Evolutionary conservation across 2,329 filamentous ascomycete species (phyloP).

Genomic region (Colletotrichum scovillei): DNA sequence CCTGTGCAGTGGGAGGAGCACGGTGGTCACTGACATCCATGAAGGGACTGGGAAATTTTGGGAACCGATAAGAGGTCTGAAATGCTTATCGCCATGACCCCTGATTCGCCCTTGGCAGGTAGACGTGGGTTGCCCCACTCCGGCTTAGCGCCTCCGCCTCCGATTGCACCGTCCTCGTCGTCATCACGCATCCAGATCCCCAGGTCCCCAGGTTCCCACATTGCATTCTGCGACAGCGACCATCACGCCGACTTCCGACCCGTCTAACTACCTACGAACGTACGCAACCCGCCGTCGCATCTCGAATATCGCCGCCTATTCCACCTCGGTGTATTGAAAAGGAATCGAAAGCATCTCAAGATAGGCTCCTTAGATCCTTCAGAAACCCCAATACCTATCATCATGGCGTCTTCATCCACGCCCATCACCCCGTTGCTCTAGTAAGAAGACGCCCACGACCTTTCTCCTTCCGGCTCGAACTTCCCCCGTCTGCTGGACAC

Average conservation of each 20-base stretch:
- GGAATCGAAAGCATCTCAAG: background rate
- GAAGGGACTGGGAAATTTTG: slow-evolving; percentile 28
- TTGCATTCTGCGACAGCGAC: slow-evolving; percentile 30
- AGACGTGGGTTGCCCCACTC: slow-evolving; percentile 10
- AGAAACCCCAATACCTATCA: slow-evolving; percentile 36
- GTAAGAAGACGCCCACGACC: slow-evolving; percentile 57
- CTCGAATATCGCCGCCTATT: slow-evolving; percentile 13
- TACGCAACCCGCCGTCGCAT: slow-evolving; percentile 20
- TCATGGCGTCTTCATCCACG: slow-evolving; percentile 79
- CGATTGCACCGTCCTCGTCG: slow-evolving; percentile 27
- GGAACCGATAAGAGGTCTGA: slow-evolving; percentile 21
- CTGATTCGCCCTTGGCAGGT: background rate
- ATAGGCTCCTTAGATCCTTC: slow-evolving; percentile 17
- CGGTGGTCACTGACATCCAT: background rate
- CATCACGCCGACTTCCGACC: background rate
- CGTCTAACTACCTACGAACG: slow-evolving; percentile 1
- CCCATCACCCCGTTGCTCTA: slow-evolving; percentile 77
- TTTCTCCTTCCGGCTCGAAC: background rate
- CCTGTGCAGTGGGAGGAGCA: background rate
- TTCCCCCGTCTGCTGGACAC: slow-evolving; percentile 2
- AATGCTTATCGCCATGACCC: slow-evolving; percentile 3
- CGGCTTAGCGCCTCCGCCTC: slow-evolving; percentile 30
- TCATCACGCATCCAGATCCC: slow-evolving; percentile 33
- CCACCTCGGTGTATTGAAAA: background rate
- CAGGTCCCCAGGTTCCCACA: background rate